A percentile compares a stretch with the other conserved stretches of the same genome.
phyloP scores from a whole-genome alignment of 306 rosid genomes.

The Canavalia ensiformis region DNA sequence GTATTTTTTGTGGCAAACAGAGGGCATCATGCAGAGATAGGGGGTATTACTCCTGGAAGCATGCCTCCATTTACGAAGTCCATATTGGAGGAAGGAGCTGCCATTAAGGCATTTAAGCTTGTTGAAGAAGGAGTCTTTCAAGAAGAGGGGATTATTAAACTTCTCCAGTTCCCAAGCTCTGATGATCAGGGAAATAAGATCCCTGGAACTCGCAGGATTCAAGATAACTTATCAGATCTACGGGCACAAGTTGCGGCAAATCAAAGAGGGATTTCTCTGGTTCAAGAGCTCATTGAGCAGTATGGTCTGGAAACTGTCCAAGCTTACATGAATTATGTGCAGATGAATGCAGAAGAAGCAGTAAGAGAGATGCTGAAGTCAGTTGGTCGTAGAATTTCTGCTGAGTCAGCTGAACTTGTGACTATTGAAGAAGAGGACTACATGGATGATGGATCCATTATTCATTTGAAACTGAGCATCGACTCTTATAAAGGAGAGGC shows the following conservation, averaged over 20 bases:
- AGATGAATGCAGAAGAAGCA: slow-evolving; percentile 90
- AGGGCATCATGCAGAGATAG: slow-evolving; percentile 97
- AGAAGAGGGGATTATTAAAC: slow-evolving; percentile 80
- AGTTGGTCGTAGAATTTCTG: slow-evolving; percentile 66
- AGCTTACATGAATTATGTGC: slow-evolving; percentile 94
- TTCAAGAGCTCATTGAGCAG: slow-evolving; percentile 85
- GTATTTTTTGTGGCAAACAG: slow-evolving; percentile 91
- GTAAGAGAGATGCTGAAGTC: slow-evolving; percentile 95
- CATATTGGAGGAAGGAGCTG: slow-evolving; percentile 95
- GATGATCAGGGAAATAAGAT: slow-evolving; percentile 62
- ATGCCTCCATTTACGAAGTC: slow-evolving; percentile 96
- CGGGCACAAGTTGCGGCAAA: slow-evolving; percentile 96
- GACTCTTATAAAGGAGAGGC: slow-evolving; percentile 89
- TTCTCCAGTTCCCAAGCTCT: slow-evolving; percentile 71
- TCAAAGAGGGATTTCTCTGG: slow-evolving; percentile 86
- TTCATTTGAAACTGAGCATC: slow-evolving; percentile 85
- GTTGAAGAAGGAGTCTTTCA: slow-evolving; percentile 83
- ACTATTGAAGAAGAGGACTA: slow-evolving; percentile 88
- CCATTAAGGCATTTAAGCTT: slow-evolving; percentile 91
- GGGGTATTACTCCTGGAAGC: slow-evolving; percentile 96
- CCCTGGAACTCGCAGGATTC: slow-evolving; percentile 85
- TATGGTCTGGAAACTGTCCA: slow-evolving; percentile 87
- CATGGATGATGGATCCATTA: slow-evolving; percentile 97
- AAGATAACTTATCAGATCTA: slow-evolving; percentile 94
- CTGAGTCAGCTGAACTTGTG: slow-evolving; percentile 57